Percentiles rank a stretch among this genome's conserved stretches.
Evolutionary conservation across 2,329 filamentous ascomycete species (phyloP).

Genomic region (Emmonsia crescens): DNA sequence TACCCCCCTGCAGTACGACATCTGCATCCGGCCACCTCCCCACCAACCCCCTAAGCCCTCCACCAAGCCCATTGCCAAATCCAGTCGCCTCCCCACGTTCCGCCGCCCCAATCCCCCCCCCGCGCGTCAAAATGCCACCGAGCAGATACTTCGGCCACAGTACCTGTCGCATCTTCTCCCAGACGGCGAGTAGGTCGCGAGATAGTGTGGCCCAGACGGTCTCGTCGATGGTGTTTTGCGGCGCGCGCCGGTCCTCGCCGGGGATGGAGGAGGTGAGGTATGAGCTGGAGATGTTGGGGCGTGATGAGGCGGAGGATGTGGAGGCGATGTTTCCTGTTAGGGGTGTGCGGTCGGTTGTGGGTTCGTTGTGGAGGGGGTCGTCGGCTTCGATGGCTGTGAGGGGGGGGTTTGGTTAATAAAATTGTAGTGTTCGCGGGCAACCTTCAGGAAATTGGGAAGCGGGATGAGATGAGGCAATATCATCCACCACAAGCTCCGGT

Average conservation of each 20-base stretch:
- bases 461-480: background rate
- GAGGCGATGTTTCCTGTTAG: slow-evolving; percentile 65
- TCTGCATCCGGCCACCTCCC: slow-evolving; percentile 59
- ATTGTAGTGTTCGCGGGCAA: background rate
- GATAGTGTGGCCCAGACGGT: slow-evolving; percentile 94
- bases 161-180: slow-evolving; percentile 97
- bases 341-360: slow-evolving; percentile 61
- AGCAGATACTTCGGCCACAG: slow-evolving; percentile 92
- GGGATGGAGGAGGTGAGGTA: slow-evolving; percentile 84
- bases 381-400: slow-evolving; percentile 74
- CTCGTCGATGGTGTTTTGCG: slow-evolving; percentile 92
- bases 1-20: slow-evolving; percentile 54
- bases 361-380: slow-evolving; percentile 55
- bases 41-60: slow-evolving; percentile 44
- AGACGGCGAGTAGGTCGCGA: slow-evolving; percentile 81
- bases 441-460: background rate
- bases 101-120: slow-evolving; percentile 45
- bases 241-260: slow-evolving; percentile 82
- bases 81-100: slow-evolving; percentile 44
- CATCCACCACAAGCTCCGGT: background rate
- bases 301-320: background rate
- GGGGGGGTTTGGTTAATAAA: background rate
- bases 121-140: slow-evolving; percentile 49
- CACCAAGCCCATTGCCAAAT: slow-evolving; percentile 31
- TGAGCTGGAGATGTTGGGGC: slow-evolving; percentile 50